Evolutionary conservation across 768 basidiomycete genomes (phyloP).

Genomic region (Psilocybe azurescens): DNA sequence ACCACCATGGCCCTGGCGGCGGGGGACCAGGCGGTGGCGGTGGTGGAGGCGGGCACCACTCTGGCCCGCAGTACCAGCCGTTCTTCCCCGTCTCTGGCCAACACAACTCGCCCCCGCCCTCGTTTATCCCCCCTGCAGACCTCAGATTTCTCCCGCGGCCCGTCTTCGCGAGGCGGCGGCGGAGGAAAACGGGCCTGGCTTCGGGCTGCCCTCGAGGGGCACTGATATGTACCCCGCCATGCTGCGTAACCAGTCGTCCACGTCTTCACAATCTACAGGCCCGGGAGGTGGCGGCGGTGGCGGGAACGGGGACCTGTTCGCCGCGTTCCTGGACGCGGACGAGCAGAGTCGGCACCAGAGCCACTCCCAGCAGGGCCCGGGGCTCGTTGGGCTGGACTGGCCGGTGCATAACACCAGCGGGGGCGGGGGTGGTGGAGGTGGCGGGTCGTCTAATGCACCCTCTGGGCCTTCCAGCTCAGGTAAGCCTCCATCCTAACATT

Average conservation of each 20-base stretch:
- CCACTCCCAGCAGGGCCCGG: constrained; percentile 17
- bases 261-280: constrained; percentile 12
- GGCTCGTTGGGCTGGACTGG: constrained; percentile 37
- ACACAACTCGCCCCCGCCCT: constrained; percentile 30
- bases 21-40: too few relatives aligned
- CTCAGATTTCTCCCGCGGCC: constrained; percentile 29
- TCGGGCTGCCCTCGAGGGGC: constrained; percentile 16
- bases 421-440: constrained; percentile 12
- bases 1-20: background rate
- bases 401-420: constrained; percentile 34
- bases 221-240: constrained; percentile 19
- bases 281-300: constrained; percentile 23
- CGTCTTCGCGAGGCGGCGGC: constrained; percentile 14
- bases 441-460: constrained; percentile 12
- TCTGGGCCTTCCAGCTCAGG: constrained; percentile 26
- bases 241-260: constrained; percentile 15
- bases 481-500: constrained; percentile 8
- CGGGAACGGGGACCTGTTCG: constrained; percentile 20
- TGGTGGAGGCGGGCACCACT: constrained; percentile 20
- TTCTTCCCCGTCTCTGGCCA: constrained; percentile 30
- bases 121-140: constrained; percentile 37
- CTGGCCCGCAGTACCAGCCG: constrained; percentile 27
- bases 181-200: constrained; percentile 10
- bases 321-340: constrained; percentile 34
- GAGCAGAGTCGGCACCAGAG: constrained; percentile 29